Evolutionary conservation across 2,329 filamentous ascomycete species (phyloP).

Genomic region (Venturia nashicola): DNA sequence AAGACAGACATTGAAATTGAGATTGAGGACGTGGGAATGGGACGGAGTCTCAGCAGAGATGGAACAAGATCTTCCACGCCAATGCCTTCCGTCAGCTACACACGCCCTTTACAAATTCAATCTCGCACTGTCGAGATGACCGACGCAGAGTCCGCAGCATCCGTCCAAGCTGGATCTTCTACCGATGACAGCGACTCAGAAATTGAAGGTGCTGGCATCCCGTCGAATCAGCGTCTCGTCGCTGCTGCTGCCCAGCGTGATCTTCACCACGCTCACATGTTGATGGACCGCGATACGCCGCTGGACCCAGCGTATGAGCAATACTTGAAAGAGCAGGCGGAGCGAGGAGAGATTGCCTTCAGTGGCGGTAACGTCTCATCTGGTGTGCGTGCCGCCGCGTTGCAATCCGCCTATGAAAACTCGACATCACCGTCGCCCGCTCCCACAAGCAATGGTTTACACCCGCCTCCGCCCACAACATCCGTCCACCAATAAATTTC

Average conservation of each 20-base stretch:
- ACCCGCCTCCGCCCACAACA: background rate
- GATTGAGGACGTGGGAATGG: constrained; percentile 16
- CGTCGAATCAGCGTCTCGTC: constrained; percentile 44
- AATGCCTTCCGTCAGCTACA: background rate
- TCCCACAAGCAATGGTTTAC: background rate
- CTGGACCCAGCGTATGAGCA: constrained; percentile 65
- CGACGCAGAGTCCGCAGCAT: constrained; percentile 2
- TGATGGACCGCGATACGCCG: background rate
- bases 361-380: background rate
- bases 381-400: background rate
- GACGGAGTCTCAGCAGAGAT: background rate
- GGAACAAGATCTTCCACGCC: constrained; percentile 1
- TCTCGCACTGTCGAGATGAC: constrained; percentile 7
- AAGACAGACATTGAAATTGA: constrained; percentile 31
- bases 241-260: constrained; percentile 52
- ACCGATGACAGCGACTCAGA: constrained; percentile 4
- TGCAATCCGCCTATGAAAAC: background rate
- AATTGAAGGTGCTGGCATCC: background rate
- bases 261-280: constrained; percentile 34
- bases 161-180: background rate
- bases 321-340: constrained; percentile 59
- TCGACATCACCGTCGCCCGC: background rate
- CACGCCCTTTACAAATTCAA: background rate
- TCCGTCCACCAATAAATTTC: background rate
- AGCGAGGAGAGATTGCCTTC: constrained; percentile 35